A percentile compares a stretch with the other conserved stretches of the same genome.
These are phyloP conservation scores for Schwanniomyces pseudopolymorphus DNA, from an alignment of 805 yeast genomes.

Conservation along the genomic window DNA sequence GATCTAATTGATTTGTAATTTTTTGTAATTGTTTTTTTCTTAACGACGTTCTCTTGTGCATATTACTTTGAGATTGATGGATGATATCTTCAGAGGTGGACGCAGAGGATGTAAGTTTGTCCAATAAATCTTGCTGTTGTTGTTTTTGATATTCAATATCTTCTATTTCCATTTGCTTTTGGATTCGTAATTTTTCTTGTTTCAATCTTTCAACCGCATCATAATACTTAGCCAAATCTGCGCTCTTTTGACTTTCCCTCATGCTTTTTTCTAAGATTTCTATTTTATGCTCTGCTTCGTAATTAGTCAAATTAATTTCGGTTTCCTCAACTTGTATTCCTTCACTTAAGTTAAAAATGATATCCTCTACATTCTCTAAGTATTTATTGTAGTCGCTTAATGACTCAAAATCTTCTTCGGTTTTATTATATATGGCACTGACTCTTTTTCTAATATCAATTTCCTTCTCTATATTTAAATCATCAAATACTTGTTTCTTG, in stretches of 20 bases:
- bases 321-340: conserved; percentile 68
- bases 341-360: conserved; percentile 72
- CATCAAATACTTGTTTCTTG: conserved; percentile 91
- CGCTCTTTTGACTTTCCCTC: conserved; percentile 56
- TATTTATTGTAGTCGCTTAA: conserved; percentile 69
- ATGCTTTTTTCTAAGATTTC: conserved; percentile 76
- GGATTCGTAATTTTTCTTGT: conserved; percentile 69
- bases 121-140: conserved; percentile 42
- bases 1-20: conserved; percentile 56
- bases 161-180: conserved; percentile 54
- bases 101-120: conserved; percentile 32
- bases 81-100: conserved; percentile 40
- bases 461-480: conserved; percentile 84
- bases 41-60: conserved; percentile 62
- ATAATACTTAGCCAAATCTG: conserved; percentile 70
- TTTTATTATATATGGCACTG: conserved; percentile 73
- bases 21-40: conserved; percentile 60
- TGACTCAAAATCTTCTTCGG: conserved; percentile 65
- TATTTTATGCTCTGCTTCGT: conserved; percentile 71
- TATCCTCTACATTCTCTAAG: conserved; percentile 79
- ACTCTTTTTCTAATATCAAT: conserved; percentile 87
- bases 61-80: conserved; percentile 32
- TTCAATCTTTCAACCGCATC: conserved; percentile 48
- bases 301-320: conserved; percentile 62
- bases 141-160: conserved; percentile 39